Conservation (phyloP, 202 grass and related monocot species). For the Carex arenaria region DNA sequence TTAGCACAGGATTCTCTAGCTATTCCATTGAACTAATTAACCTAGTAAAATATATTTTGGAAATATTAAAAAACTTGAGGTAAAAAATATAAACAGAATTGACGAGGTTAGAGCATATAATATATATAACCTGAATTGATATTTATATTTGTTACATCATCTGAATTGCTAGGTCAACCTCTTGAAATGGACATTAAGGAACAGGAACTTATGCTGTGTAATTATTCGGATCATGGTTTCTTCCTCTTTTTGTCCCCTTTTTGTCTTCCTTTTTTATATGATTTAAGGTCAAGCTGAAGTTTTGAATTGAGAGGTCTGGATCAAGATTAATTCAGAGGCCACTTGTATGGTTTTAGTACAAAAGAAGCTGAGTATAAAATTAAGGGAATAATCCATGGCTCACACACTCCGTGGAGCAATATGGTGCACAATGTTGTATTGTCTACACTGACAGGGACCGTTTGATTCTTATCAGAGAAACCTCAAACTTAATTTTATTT, state of each 20-base stretch:
- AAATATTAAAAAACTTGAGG: not conserved
- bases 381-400: conserved; percentile 1
- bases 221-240: conserved; percentile 15
- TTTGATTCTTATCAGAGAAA: conserved; percentile 21
- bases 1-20: conserved; percentile 8
- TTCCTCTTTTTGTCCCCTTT: not conserved
- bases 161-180: conserved; percentile 27
- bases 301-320: not conserved
- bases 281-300: conserved; percentile 17
- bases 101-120: not conserved
- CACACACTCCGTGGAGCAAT: conserved; percentile 30
- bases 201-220: not conserved
- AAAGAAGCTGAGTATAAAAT: conserved; percentile 24
- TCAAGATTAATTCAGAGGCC: not conserved
- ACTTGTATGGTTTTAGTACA: conserved; percentile 14
- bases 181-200: conserved; percentile 21
- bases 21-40: not conserved
- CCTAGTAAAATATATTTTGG: not conserved
- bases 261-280: not conserved
- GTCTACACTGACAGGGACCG: not conserved
- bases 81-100: not conserved
- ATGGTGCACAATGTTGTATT: conserved; percentile 12
- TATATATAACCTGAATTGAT: not conserved
- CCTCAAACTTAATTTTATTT: not conserved
- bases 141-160: conserved; percentile 10